These are phyloP conservation scores for Wickerhamomyces kurtzmanii DNA, from an alignment of 805 yeast species.

Conservation along the genomic window DNA sequence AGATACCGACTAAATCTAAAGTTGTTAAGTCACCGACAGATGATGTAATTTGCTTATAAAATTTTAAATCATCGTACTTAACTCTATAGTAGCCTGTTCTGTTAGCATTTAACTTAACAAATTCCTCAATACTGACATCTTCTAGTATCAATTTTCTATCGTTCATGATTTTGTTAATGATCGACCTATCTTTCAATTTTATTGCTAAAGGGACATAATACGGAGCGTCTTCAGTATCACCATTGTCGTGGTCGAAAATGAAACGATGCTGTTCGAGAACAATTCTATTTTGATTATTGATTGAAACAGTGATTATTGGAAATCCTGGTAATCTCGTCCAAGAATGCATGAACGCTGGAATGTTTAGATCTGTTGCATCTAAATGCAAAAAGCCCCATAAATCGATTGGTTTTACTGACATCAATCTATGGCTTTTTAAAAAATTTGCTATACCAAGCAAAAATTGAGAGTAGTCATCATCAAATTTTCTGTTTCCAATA, in stretches of 20 bases:
- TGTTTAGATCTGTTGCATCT: constrained; percentile 26
- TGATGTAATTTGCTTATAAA: constrained; percentile 16
- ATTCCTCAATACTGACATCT: constrained; percentile 13
- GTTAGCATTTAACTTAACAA: constrained; percentile 33
- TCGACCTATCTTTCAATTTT: constrained; percentile 23
- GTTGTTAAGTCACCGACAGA: constrained; percentile 13
- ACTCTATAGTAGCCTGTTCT: constrained; percentile 38
- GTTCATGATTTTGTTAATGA: constrained; percentile 29
- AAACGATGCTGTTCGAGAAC: constrained; percentile 29
- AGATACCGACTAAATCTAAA: constrained; percentile 18
- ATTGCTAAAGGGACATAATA: constrained; percentile 52
- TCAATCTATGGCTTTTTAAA: constrained; percentile 22
- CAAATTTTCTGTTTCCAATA: constrained; percentile 22
- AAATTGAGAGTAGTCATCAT: constrained; percentile 21
- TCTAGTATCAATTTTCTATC: constrained; percentile 25
- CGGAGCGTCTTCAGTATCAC: constrained; percentile 41
- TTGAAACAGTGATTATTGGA: constrained; percentile 36
- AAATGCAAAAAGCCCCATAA: constrained; percentile 38
- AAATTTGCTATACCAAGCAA: constrained; percentile 27
- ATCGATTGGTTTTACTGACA: constrained; percentile 36
- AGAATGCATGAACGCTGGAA: constrained; percentile 42
- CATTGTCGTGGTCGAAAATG: constrained; percentile 10
- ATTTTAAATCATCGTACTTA: constrained; percentile 26
- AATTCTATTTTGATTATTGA: constrained; percentile 18
- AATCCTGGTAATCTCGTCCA: constrained; percentile 55